These are phyloP conservation scores for Dissophora ornata DNA, from an alignment of 192 early-diverging fungal species.

Conservation along the genomic window DNA sequence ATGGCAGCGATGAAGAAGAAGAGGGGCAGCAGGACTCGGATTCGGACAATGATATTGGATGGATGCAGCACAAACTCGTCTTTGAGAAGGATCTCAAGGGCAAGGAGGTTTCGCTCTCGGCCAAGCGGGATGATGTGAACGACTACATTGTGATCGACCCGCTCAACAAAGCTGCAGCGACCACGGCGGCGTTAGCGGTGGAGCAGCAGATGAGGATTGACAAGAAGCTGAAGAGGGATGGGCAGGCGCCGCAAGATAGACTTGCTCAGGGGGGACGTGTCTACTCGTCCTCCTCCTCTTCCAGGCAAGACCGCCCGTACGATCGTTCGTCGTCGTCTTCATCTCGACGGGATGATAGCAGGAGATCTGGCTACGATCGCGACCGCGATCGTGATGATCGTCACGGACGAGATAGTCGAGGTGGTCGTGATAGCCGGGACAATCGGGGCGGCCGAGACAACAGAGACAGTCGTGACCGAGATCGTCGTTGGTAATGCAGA, in stretches of 20 bases:
- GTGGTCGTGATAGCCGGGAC: conserved; percentile 6
- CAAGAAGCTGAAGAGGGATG: conserved; percentile 14
- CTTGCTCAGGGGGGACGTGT: not conserved
- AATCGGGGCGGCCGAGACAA: not conserved
- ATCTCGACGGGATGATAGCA: conserved; percentile 11
- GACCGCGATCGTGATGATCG: conserved; percentile 4
- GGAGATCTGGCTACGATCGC: conserved; percentile 20
- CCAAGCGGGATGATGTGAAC: conserved; percentile 64
- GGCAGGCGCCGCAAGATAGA: not conserved
- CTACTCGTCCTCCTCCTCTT: conserved; percentile 2
- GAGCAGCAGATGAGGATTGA: conserved; percentile 48
- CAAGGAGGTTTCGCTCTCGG: conserved; percentile 61
- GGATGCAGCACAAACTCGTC: conserved; percentile 82
- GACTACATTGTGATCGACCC: conserved; percentile 81
- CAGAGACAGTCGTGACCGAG: conserved; percentile 6
- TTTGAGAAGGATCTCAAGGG: conserved; percentile 79
- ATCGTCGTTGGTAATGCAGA: conserved; percentile 5
- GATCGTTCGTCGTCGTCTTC: conserved; percentile 13
- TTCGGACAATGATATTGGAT: conserved; percentile 66
- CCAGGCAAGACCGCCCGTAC: conserved; percentile 9
- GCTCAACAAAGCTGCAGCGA: conserved; percentile 46
- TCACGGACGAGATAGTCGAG: conserved; percentile 4
- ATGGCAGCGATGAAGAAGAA: conserved; percentile 36
- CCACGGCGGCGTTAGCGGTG: conserved; percentile 30
- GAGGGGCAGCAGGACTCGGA: conserved; percentile 38